Conservation (phyloP, 108 stramenopile species). For the Thalassiosira profunda region DNA sequence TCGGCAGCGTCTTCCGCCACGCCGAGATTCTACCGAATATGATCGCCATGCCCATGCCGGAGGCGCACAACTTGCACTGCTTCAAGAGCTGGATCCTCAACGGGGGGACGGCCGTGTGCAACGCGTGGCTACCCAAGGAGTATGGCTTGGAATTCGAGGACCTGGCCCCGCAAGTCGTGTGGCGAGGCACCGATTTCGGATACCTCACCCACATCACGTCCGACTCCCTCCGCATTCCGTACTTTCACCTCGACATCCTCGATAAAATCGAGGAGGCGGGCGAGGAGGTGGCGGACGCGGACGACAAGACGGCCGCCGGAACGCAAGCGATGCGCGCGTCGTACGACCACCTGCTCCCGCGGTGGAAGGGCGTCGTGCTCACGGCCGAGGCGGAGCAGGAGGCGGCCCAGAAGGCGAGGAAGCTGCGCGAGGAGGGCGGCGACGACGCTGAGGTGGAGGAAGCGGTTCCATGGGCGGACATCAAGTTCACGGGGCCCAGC, state of each 20-base stretch:
- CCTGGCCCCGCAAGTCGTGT: not conserved
- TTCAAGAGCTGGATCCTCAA: not conserved
- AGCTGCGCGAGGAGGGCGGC: too few species aligned
- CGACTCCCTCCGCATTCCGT: not conserved
- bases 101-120: not conserved
- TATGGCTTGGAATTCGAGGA: not conserved
- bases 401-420: not conserved
- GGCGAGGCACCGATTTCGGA: conserved; percentile 4
- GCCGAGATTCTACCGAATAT: not conserved
- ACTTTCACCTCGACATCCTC: not conserved
- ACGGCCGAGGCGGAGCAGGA: conserved; percentile 16
- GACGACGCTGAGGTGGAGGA: too few species aligned
- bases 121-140: not conserved
- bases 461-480: not conserved
- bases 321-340: not conserved
- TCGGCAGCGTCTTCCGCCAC: not conserved
- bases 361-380: conserved; percentile 32
- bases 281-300: not conserved
- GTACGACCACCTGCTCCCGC: conserved; percentile 17
- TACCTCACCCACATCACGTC: not conserved
- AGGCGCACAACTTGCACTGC: not conserved
- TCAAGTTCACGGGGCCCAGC: not conserved
- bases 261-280: not conserved
- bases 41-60: conserved; percentile 1
- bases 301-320: not conserved